Conservation (phyloP, 179 eudicot genomes). For the Beta macrorhiza region DNA sequence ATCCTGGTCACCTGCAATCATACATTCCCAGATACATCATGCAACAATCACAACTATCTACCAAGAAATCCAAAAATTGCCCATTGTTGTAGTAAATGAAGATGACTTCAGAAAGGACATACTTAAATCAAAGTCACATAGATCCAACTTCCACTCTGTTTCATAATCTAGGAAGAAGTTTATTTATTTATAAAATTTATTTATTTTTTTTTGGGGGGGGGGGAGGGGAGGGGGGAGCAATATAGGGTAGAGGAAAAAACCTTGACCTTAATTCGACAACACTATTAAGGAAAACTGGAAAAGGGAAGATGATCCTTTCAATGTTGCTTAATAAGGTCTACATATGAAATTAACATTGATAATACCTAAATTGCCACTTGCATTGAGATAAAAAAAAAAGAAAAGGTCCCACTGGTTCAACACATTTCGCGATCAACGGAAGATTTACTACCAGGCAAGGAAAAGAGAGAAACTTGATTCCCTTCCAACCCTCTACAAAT, state of each 20-base stretch:
- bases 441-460: neutral
- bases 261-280: neutral
- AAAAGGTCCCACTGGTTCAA: neutral
- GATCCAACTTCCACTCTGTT: neutral
- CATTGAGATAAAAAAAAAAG: neutral
- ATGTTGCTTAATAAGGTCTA: neutral
- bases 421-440: neutral
- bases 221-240: neutral
- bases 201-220: too few species aligned
- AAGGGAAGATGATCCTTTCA: neutral
- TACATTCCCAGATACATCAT: slow-evolving; percentile 8
- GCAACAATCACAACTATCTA: neutral
- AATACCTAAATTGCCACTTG: neutral
- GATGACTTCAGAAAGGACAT: neutral
- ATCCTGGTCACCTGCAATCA: slow-evolving; percentile 85
- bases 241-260: neutral
- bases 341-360: neutral
- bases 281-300: neutral
- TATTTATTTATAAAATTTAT: too few species aligned
- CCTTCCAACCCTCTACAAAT: neutral
- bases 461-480: neutral
- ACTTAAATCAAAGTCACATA: neutral
- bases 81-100: neutral
- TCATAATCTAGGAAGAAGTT: neutral
- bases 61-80: neutral